Conservation (phyloP, 2,329 filamentous ascomycete species). For the Capronia epimyces region DNA sequence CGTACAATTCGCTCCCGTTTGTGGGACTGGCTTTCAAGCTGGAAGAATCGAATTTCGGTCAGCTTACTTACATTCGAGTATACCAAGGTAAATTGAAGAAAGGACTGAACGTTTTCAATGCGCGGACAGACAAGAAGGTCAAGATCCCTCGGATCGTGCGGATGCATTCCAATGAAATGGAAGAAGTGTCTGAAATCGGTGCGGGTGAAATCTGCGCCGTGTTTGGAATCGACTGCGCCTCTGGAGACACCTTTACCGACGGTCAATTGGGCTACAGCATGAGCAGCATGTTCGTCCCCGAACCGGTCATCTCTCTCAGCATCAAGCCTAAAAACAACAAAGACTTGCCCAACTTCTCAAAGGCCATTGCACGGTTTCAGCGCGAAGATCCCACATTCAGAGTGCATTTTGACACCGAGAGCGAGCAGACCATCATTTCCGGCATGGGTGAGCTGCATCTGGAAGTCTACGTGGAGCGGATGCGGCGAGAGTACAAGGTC, state of each 20-base stretch:
- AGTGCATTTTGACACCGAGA: slow-evolving; percentile 85
- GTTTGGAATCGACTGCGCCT: slow-evolving; percentile 95
- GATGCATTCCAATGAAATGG: slow-evolving; percentile 99
- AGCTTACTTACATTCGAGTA: slow-evolving; percentile 96
- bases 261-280: slow-evolving; percentile 88
- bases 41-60: slow-evolving; percentile 97
- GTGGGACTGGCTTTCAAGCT: slow-evolving; percentile 97
- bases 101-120: slow-evolving; percentile 87
- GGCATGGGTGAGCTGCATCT: slow-evolving; percentile 98
- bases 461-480: slow-evolving; percentile 95
- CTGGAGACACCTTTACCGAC: slow-evolving; percentile 96
- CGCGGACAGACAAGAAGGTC: slow-evolving; percentile 89
- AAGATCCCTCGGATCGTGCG: slow-evolving; percentile 95
- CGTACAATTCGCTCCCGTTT: slow-evolving; percentile 89
- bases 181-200: slow-evolving; percentile 86
- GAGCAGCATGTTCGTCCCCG: slow-evolving; percentile 94
- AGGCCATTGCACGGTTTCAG: slow-evolving; percentile 98
- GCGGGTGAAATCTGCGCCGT: slow-evolving; percentile 98
- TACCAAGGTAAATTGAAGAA: slow-evolving; percentile 91
- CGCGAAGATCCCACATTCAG: slow-evolving; percentile 97
- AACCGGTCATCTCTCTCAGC: slow-evolving; percentile 94
- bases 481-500: slow-evolving; percentile 93
- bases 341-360: slow-evolving; percentile 90
- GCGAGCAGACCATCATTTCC: slow-evolving; percentile 93
- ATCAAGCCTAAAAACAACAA: slow-evolving; percentile 93